Evolutionary conservation across 306 rosid genomes (phyloP).

Genomic region (Glycine latifolia): DNA sequence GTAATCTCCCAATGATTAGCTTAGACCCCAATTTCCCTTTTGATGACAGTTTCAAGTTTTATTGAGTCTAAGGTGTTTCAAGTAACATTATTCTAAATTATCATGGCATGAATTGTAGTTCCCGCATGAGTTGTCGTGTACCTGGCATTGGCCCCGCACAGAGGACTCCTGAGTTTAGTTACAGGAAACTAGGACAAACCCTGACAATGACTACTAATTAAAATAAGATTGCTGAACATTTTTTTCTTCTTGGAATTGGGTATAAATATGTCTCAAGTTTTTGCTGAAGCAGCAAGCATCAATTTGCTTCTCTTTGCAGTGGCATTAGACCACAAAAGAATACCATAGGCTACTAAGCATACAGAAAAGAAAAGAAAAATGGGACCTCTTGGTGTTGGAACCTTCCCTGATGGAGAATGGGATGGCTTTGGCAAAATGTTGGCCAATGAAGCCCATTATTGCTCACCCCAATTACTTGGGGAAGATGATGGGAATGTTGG

Average conservation of each 20-base stretch:
- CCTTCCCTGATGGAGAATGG: constrained; percentile 74
- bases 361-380: constrained; percentile 27
- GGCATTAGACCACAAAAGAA: constrained; percentile 33
- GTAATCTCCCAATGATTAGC: constrained; percentile 52
- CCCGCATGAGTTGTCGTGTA: constrained; percentile 59
- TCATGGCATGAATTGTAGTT: constrained; percentile 49
- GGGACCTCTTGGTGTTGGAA: constrained; percentile 72
- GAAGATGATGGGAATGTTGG: constrained; percentile 39
- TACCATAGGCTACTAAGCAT: constrained; percentile 6
- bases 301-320: neutral
- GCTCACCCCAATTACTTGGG: constrained; percentile 3
- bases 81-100: too few relatives aligned
- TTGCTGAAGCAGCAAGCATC: constrained; percentile 8
- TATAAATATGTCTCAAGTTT: constrained; percentile 46
- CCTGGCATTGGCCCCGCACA: constrained; percentile 53
- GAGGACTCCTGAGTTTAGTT: constrained; percentile 65
- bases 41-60: too few relatives aligned
- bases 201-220: constrained; percentile 55
- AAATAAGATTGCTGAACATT: constrained; percentile 40
- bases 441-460: constrained; percentile 43
- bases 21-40: constrained; percentile 26
- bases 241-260: constrained; percentile 22
- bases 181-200: constrained; percentile 50
- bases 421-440: constrained; percentile 55
- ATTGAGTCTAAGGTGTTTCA: too few relatives aligned